Evolutionary conservation across 441 rosid genomes (phyloP).

Genomic region (Breynia disticha): DNA sequence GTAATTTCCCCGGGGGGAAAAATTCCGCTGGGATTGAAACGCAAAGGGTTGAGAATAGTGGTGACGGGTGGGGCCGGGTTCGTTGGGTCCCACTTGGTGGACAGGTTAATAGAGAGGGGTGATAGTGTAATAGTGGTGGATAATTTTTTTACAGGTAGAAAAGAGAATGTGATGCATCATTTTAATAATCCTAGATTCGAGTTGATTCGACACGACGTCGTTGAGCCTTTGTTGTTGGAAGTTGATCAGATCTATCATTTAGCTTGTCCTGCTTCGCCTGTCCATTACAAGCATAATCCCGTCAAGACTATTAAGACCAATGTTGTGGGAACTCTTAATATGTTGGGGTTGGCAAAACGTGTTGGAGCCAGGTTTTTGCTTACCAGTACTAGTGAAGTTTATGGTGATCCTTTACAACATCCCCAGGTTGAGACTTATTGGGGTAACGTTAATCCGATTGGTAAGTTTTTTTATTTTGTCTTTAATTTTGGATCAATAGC

Average conservation of each 20-base stretch:
- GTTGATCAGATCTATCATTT: conserved; percentile 97
- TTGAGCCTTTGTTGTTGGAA: conserved; percentile 70
- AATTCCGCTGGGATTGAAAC: conserved; percentile 67
- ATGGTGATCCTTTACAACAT: conserved; percentile 92
- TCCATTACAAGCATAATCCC: conserved; percentile 88
- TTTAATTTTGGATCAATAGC: not conserved
- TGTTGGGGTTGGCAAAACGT: conserved; percentile 83
- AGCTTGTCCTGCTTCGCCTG: conserved; percentile 94
- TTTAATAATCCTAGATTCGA: conserved; percentile 84
- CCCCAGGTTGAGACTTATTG: conserved; percentile 97
- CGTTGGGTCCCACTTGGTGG: conserved; percentile 89
- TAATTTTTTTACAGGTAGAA: conserved; percentile 85
- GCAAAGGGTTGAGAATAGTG: conserved; percentile 67
- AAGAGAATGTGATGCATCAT: conserved; percentile 92
- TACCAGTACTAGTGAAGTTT: conserved; percentile 90
- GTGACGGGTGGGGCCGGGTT: conserved; percentile 96
- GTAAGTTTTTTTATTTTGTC: conserved; percentile 17
- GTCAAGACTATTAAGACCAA: conserved; percentile 95
- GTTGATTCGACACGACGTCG: conserved; percentile 86
- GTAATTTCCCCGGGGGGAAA: conserved; percentile 45
- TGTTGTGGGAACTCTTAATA: conserved; percentile 85
- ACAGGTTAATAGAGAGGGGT: conserved; percentile 77
- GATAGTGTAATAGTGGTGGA: conserved; percentile 90
- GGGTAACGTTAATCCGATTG: conserved; percentile 98
- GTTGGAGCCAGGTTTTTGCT: conserved; percentile 82